Conservation (phyloP, 1,284 basidiomycete genomes). For the Apiotrichum akiyoshidainum region DNA sequence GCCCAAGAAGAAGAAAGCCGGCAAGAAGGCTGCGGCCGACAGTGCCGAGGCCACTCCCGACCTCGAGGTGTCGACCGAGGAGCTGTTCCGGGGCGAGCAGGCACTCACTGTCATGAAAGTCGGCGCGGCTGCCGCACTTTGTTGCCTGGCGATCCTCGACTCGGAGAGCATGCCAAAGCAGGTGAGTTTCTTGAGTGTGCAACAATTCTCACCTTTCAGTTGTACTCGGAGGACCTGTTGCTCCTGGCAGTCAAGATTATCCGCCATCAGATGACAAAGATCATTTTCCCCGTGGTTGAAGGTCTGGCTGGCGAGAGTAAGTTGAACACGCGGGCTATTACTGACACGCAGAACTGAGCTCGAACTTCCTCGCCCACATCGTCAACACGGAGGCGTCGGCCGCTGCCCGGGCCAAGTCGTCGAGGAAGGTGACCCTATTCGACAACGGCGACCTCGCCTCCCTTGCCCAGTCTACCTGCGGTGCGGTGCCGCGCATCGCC, state of each 20-base stretch:
- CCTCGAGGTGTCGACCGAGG: constrained; percentile 52
- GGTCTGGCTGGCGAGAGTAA: constrained; percentile 55
- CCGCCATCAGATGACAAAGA: constrained; percentile 72
- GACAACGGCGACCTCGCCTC: constrained; percentile 56
- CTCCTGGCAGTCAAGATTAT: constrained; percentile 69
- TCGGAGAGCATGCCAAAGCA: constrained; percentile 78
- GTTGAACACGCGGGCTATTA: constrained; percentile 8
- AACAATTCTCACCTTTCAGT: constrained; percentile 51
- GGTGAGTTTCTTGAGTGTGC: constrained; percentile 53
- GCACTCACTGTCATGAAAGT: constrained; percentile 62
- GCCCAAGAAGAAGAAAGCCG: constrained; percentile 53
- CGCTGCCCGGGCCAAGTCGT: constrained; percentile 29
- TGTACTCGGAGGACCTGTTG: constrained; percentile 89
- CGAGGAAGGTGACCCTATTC: constrained; percentile 31
- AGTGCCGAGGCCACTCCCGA: constrained; percentile 11
- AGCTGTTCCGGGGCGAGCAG: constrained; percentile 57
- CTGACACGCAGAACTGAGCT: constrained; percentile 36
- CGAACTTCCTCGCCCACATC: constrained; percentile 59
- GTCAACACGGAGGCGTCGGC: constrained; percentile 53
- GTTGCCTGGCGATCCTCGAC: constrained; percentile 70
- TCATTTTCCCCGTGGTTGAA: constrained; percentile 85
- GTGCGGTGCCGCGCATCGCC: constrained; percentile 45
- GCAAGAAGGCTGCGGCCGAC: constrained; percentile 46
- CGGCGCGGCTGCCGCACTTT: constrained; percentile 74
- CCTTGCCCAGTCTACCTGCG: constrained; percentile 64